Evolutionary conservation across 2,329 filamentous ascomycete species (phyloP), one percentile per base, ranked within the genome.

Genomic region (Xylaria sp.): DNA sequence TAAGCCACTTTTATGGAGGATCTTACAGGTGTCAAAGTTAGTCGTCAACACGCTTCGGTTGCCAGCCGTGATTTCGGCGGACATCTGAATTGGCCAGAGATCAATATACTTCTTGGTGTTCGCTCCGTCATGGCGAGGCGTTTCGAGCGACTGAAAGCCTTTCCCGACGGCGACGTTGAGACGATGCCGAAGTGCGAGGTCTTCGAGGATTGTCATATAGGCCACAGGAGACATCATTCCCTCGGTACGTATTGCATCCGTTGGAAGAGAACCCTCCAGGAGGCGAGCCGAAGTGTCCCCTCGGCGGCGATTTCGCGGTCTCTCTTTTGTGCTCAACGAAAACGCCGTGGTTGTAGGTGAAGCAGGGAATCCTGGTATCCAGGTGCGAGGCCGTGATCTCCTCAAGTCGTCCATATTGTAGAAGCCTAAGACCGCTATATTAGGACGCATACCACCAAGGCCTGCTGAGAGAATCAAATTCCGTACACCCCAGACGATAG

Each of bases 21-120:
- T 71, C 82, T 72, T 84, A 80, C 92, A 95, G 0, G 91, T 96
- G 69, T 96, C 91, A 69, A 96, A 95, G 62, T 96, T 96, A 0
- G 90, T 94, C 0, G 91, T 95, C 50, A 93, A 71, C 5, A 94
- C 79, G 59, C 80, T 86, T 66, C 85, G 83, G 1, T 80, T 81
- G 59, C 88, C 85, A 1, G 87, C 78, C 0, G 85, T 83, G 29
- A 94, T 83, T 64, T 93, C 90, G 1, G 91, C 91, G 5, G 91
- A 93, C 90, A 96, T 96, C 62, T 96, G 92, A 48, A 96, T 94
- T 0, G 91, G 91, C 91, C 91, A 96, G 4, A 96, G 75, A 66
- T 96, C 91, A 57, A 96, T 90, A 65, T 88, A 93, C 65, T 86
- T 90, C 67, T 93, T 93, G 3, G 76, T 77, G 48, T 87, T 84